These are phyloP conservation scores for Crithidia bombi DNA, from an alignment of 208 protist species.

Conservation along the genomic window DNA sequence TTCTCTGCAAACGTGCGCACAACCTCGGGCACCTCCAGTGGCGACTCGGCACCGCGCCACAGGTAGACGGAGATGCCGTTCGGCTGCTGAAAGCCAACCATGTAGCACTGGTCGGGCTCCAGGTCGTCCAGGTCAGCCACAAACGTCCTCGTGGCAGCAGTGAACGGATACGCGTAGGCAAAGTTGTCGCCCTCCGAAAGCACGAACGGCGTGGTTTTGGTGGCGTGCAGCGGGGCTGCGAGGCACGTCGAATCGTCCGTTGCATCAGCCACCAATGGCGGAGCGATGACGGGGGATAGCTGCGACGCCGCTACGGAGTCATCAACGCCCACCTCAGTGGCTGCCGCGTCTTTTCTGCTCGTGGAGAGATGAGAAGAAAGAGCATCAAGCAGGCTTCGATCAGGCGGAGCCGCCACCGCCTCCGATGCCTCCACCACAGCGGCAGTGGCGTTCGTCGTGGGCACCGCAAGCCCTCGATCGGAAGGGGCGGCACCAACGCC, in stretches of 20 bases:
- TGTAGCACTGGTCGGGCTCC: conserved; percentile 53
- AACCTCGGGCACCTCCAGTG: conserved; percentile 33
- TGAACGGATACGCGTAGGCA: conserved; percentile 58
- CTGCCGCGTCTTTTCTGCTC: too few species aligned
- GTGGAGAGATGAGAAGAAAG: too few species aligned
- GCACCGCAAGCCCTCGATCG: too few species aligned
- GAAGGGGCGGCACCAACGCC: too few species aligned
- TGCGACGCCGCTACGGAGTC: background rate
- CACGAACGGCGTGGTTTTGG: background rate
- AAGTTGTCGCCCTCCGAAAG: conserved; percentile 28
- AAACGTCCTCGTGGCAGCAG: conserved; percentile 17
- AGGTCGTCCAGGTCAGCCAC: conserved; percentile 65
- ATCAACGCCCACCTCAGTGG: background rate
- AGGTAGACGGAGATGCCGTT: conserved; percentile 44
- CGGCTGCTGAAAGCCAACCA: conserved; percentile 45
- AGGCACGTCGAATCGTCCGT: background rate
- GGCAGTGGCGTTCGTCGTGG: background rate
- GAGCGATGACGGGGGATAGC: too few species aligned
- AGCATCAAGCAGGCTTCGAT: too few species aligned
- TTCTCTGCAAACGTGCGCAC: conserved; percentile 22
- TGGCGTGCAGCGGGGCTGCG: background rate
- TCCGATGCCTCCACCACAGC: background rate
- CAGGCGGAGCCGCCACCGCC: too few species aligned
- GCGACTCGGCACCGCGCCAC: conserved; percentile 51
- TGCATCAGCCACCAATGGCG: background rate